A percentile compares a stretch with the other conserved stretches of the same genome.
Evolutionary conservation across 1,139 yeast genomes (phyloP).

Genomic region (Zygosaccharomyces pseudobailii): DNA sequence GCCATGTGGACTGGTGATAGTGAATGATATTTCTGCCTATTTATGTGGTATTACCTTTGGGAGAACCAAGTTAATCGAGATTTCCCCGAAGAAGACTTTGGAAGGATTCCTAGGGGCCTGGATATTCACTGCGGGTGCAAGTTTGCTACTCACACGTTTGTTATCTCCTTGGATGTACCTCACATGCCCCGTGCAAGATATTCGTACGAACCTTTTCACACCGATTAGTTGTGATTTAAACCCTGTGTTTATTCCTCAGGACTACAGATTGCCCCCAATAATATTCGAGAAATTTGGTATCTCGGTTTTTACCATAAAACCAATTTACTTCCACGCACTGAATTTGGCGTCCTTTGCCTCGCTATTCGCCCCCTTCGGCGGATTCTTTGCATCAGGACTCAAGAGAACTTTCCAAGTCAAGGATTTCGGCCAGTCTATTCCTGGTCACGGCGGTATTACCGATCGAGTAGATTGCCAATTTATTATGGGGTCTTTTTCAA

Average conservation of each 20-base stretch:
- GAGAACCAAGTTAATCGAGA: conserved; percentile 81
- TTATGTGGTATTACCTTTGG: conserved; percentile 97
- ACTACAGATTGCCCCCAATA: conserved; percentile 68
- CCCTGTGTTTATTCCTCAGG: conserved; percentile 80
- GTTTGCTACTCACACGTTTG: conserved; percentile 58
- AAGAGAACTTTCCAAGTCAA: conserved; percentile 95
- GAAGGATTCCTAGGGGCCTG: conserved; percentile 98
- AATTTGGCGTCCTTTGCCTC: conserved; percentile 92
- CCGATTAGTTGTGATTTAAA: conserved; percentile 74
- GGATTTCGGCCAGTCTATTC: conserved; percentile 88
- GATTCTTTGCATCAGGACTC: conserved; percentile 94
- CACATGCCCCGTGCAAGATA: conserved; percentile 79
- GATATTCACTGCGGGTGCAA: conserved; percentile 82
- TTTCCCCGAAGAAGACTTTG: conserved; percentile 94
- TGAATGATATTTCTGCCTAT: conserved; percentile 94
- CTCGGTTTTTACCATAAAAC: conserved; percentile 62
- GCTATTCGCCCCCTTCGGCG: conserved; percentile 97
- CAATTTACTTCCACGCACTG: conserved; percentile 84
- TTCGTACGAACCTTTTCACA: conserved; percentile 54
- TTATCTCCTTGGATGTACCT: conserved; percentile 66
- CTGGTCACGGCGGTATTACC: conserved; percentile 98
- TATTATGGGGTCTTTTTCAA: conserved; percentile 93
- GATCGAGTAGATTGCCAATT: conserved; percentile 98
- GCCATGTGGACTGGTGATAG: conserved; percentile 87
- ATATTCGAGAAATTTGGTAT: conserved; percentile 46